These are phyloP conservation scores for Sparassis latifolia DNA, from an alignment of 1,284 basidiomycete species.

Conservation along the genomic window DNA sequence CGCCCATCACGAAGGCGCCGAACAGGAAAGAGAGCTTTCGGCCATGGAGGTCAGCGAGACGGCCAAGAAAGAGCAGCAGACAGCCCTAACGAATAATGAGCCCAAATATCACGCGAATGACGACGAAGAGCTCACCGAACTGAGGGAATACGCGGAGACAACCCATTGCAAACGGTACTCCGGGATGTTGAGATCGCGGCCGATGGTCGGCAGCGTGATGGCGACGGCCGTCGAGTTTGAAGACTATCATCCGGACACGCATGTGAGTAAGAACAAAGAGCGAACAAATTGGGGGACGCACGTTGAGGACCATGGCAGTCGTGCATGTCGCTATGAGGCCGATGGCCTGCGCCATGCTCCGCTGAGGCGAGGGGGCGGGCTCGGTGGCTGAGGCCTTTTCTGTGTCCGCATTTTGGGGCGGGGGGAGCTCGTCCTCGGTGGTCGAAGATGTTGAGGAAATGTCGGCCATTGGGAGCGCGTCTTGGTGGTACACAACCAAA, in stretches of 20 bases:
- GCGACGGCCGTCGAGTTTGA: constrained; percentile 27
- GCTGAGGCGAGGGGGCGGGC: no score
- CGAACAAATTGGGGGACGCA: constrained; percentile 8
- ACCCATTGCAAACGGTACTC: constrained; percentile 51
- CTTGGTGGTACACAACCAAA: no score
- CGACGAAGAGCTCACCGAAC: constrained; percentile 24
- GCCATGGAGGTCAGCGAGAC: constrained; percentile 56
- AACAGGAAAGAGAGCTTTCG: constrained; percentile 44
- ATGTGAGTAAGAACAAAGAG: background rate
- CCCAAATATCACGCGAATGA: background rate
- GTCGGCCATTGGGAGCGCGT: no score
- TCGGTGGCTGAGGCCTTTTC: no score
- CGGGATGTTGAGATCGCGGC: constrained; percentile 36
- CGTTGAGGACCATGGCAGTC: constrained; percentile 27
- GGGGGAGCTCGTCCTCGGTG: no score
- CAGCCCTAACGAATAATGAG: constrained; percentile 36
- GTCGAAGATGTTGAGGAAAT: no score
- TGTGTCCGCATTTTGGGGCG: no score
- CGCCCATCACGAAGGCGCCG: constrained; percentile 33
- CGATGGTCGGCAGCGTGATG: constrained; percentile 51
- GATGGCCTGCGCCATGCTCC: constrained; percentile 10
- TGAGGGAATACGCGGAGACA: constrained; percentile 46
- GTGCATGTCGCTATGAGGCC: constrained; percentile 24
- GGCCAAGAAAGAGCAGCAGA: constrained; percentile 51
- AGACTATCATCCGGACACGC: constrained; percentile 17